These are phyloP conservation scores for Rhizodiscina lignyota DNA, from an alignment of 495 filamentous ascomycete species.

Conservation along the genomic window DNA sequence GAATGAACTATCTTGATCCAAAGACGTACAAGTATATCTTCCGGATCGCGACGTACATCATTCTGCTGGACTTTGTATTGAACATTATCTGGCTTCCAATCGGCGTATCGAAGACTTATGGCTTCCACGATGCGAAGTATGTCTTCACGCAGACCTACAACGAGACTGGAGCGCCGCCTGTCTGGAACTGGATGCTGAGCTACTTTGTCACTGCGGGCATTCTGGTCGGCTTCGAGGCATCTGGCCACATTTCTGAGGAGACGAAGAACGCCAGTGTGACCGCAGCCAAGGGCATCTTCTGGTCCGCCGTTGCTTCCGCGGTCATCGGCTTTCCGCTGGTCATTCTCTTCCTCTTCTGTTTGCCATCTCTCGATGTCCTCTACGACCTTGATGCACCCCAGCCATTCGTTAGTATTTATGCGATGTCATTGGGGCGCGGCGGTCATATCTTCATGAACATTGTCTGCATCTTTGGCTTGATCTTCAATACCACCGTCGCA, in stretches of 20 bases:
- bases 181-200: constrained; percentile 44
- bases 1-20: constrained; percentile 18
- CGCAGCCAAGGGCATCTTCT: constrained; percentile 38
- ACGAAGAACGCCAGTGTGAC: constrained; percentile 37
- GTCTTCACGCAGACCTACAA: constrained; percentile 43
- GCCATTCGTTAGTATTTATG: constrained; percentile 36
- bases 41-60: constrained; percentile 28
- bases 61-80: constrained; percentile 36
- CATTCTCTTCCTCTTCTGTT: constrained; percentile 39
- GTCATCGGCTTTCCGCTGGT: constrained; percentile 33
- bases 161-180: constrained; percentile 34
- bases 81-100: constrained; percentile 43
- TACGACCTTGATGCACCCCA: constrained; percentile 32
- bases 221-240: constrained; percentile 40
- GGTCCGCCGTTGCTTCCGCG: constrained; percentile 34
- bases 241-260: constrained; percentile 38
- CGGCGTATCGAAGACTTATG: constrained; percentile 32
- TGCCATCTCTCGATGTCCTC: constrained; percentile 13
- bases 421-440: constrained; percentile 32
- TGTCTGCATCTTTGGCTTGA: constrained; percentile 28
- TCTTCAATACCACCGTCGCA: constrained; percentile 34
- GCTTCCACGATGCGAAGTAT: constrained; percentile 35
- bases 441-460: constrained; percentile 39
- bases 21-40: constrained; percentile 25
- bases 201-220: constrained; percentile 42